Evolutionary conservation across 2,329 filamentous ascomycete genomes (phyloP).

Genomic region (Neopestalotiopsis clavispora): DNA sequence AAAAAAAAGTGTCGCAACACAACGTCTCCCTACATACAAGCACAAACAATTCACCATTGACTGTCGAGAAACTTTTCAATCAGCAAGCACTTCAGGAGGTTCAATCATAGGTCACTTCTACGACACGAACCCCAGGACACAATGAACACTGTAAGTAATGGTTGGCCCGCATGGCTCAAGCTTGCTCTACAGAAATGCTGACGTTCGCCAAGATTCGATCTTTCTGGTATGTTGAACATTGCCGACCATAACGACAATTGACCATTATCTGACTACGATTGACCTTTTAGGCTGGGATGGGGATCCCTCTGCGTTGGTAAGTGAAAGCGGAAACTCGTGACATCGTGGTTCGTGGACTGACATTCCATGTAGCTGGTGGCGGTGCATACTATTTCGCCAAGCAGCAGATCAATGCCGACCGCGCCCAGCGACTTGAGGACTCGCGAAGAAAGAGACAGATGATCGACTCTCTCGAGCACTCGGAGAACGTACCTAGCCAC

Average conservation of each 20-base stretch:
- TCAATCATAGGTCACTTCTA: no score
- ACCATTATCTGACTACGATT: background rate
- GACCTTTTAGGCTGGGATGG: constrained; percentile 78
- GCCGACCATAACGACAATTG: constrained; percentile 7
- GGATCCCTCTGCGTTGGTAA: constrained; percentile 83
- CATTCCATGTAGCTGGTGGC: constrained; percentile 69
- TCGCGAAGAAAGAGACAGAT: constrained; percentile 67
- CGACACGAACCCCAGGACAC: background rate
- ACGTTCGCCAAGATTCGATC: constrained; percentile 20
- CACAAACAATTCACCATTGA: background rate
- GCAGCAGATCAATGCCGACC: constrained; percentile 89
- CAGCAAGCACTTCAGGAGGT: background rate
- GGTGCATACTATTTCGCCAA: constrained; percentile 97
- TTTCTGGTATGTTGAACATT: constrained; percentile 22
- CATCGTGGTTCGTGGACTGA: constrained; percentile 23
- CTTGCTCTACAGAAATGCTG: constrained; percentile 9
- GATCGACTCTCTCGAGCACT: constrained; percentile 59
- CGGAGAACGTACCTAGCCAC: constrained; percentile 40
- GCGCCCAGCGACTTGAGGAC: constrained; percentile 72
- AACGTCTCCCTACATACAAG: background rate
- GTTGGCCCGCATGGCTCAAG: background rate
- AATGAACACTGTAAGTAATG: constrained; percentile 24
- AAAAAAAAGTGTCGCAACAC: constrained; percentile 3
- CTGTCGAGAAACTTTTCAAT: background rate
- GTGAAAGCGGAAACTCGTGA: constrained; percentile 32